phyloP scores from a whole-genome alignment of 805 yeast species.

The Starmerella lactis-condensi region DNA sequence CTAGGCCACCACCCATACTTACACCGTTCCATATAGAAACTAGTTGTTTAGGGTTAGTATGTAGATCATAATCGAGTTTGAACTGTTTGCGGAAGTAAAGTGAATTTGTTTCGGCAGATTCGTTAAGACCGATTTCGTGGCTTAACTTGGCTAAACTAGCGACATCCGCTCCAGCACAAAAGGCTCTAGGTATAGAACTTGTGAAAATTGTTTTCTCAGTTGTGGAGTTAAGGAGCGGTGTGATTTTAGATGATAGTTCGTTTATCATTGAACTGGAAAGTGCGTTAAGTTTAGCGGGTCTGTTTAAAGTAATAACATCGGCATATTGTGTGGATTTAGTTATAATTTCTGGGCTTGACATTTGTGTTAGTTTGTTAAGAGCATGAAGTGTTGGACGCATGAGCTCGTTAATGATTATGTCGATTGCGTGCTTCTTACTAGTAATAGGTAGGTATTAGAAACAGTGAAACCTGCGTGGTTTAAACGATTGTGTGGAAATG shows the following conservation, averaged over 20 bases:
- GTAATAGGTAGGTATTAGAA: too few relatives aligned
- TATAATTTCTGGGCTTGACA: too few relatives aligned
- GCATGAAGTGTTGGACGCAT: too few relatives aligned
- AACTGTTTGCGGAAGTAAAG: slow-evolving; percentile 67
- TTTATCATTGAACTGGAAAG: slow-evolving; percentile 57
- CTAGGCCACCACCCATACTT: slow-evolving; percentile 97
- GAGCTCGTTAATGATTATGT: too few relatives aligned
- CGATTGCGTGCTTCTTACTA: too few relatives aligned
- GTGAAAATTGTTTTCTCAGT: too few relatives aligned
- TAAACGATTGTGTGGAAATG: too few relatives aligned
- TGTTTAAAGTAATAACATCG: slow-evolving; percentile 46
- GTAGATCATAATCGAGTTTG: slow-evolving; percentile 55
- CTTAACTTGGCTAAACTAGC: slow-evolving; percentile 42
- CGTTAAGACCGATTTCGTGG: slow-evolving; percentile 22
- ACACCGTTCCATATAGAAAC: slow-evolving; percentile 80
- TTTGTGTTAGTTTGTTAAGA: too few relatives aligned
- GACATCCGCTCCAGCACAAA: slow-evolving; percentile 96
- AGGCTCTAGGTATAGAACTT: slow-evolving; percentile 45
- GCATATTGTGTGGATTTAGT: too few relatives aligned
- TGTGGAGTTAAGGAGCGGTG: too few relatives aligned
- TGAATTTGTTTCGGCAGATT: slow-evolving; percentile 35
- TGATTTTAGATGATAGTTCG: slow-evolving; percentile 52
- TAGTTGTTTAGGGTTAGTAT: slow-evolving; percentile 73
- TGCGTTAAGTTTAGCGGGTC: slow-evolving; percentile 73
- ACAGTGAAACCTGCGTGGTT: too few relatives aligned